These are phyloP conservation scores for Casaregolazyma lundiana DNA, from an alignment of 1,139 yeast species.

Conservation along the genomic window DNA sequence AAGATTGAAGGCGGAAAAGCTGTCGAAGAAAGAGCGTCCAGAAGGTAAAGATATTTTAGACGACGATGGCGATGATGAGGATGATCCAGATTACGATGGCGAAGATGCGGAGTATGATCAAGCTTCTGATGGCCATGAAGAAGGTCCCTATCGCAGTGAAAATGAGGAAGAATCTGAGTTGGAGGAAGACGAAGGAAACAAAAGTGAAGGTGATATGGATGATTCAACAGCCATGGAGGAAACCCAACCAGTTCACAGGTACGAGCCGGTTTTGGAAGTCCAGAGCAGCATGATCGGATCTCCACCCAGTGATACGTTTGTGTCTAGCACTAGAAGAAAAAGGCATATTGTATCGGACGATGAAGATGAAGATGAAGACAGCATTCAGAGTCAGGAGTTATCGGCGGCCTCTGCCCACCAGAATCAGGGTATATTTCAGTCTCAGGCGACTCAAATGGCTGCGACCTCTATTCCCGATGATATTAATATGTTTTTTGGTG, in stretches of 20 bases:
- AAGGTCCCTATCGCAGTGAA: slow-evolving; percentile 27
- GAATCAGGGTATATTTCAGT: neutral
- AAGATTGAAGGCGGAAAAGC: slow-evolving; percentile 45
- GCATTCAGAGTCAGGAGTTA: slow-evolving; percentile 1
- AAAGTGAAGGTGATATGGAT: slow-evolving; percentile 26
- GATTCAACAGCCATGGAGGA: slow-evolving; percentile 12
- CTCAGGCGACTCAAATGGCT: slow-evolving; percentile 3
- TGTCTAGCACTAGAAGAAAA: neutral
- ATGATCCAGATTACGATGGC: slow-evolving; percentile 28
- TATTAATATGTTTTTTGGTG: neutral
- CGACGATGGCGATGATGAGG: slow-evolving; percentile 19
- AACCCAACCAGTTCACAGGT: slow-evolving; percentile 5
- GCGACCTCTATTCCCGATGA: neutral
- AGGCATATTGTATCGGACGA: slow-evolving; percentile 18
- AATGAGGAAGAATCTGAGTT: slow-evolving; percentile 26
- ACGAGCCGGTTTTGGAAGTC: slow-evolving; percentile 6
- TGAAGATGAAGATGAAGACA: slow-evolving; percentile 25
- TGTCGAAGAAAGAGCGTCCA: slow-evolving; percentile 26
- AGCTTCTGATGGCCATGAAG: slow-evolving; percentile 25
- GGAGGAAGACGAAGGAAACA: slow-evolving; percentile 26
- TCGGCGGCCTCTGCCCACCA: neutral
- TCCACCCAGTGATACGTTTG: neutral
- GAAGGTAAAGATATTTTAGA: slow-evolving; percentile 24
- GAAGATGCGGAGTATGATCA: slow-evolving; percentile 18
- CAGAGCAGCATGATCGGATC: slow-evolving; percentile 4